Conservation (phyloP, 2,329 filamentous ascomycete genomes). For the Diaporthe humulicola region DNA sequence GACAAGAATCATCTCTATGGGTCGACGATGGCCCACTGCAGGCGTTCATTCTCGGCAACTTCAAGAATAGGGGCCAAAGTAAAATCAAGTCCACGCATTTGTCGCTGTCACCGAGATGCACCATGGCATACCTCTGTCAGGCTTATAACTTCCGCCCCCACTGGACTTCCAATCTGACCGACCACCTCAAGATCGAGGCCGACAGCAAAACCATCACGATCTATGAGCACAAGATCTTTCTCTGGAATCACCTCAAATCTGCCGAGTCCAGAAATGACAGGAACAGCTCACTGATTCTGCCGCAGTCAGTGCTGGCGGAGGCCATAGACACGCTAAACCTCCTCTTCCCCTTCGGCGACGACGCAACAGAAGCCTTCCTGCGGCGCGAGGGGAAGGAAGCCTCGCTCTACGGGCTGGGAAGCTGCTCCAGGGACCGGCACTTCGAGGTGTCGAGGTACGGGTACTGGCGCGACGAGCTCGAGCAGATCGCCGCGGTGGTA, state of each 20-base stretch:
- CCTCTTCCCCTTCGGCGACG: slow-evolving; percentile 42
- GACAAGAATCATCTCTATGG: neutral
- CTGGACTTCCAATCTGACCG: slow-evolving; percentile 43
- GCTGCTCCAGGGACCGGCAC: neutral
- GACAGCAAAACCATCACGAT: slow-evolving; percentile 41
- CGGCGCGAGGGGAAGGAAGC: slow-evolving; percentile 33
- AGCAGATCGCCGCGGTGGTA: neutral
- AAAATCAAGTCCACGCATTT: too few relatives aligned
- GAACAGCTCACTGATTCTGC: neutral
- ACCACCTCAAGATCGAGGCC: slow-evolving; percentile 42
- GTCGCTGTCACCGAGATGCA: neutral
- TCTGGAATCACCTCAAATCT: slow-evolving; percentile 39
- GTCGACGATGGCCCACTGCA: neutral
- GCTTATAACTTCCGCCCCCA: slow-evolving; percentile 38
- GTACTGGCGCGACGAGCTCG: slow-evolving; percentile 20
- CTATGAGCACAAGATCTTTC: slow-evolving; percentile 44
- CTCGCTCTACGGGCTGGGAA: slow-evolving; percentile 36
- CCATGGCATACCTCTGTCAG: slow-evolving; percentile 11
- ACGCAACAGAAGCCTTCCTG: slow-evolving; percentile 37
- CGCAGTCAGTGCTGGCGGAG: slow-evolving; percentile 39
- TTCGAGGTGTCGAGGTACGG: neutral
- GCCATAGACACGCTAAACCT: slow-evolving; percentile 44
- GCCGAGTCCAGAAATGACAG: too few relatives aligned
- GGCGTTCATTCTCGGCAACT: neutral
- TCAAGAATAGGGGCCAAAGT: neutral